Evolutionary conservation across 441 rosid genomes (phyloP), one percentile per base, ranked within the genome.

Genomic region (Euphorbia schlechtendalii): DNA sequence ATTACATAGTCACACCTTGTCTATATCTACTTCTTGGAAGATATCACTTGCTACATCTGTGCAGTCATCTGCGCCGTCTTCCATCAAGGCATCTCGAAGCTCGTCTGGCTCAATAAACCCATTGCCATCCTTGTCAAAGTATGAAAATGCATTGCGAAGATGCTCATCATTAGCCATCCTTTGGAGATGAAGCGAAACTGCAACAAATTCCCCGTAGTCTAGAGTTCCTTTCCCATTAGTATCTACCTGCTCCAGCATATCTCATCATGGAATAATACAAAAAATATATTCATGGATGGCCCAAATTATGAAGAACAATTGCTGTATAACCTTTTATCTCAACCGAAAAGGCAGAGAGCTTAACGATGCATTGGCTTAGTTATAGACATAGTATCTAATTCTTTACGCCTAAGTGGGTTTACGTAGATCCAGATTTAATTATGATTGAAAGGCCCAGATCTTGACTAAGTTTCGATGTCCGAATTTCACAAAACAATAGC

Each of bases 111-210:
- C 97, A 59, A 93, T 90, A 75, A 66, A 88, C 51, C 88, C 82
- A 71, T 85, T 93, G 57, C 78, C 89, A 77, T 93, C 89, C 74
- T 80, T 88, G 73, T 93, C 98, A n/a, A 93, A 93, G 69, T 80
- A 93, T 86, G 80, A 83, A 64, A 93, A 93, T 38, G 98, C 96
- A 78, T 83, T 78, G 65, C 82, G 89, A 72, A 90, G 79, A 81
- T 88, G 98, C 61, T 93, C 98, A 64, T 90, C 98, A 60, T 93
- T 93, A 73, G 86, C 98, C 89, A 90, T 88, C 83, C 90, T 88
- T 84, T 88, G 96, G 83, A 93, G 78, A 79, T 93, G 98, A 70
- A 93, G 85, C 24, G 96, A 88, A 68, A 93, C 98, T 25, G 97
- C 98, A 53, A 90, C 97, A 74, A 93, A 93, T 68, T 93, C 98